A percentile compares a stretch with the other conserved stretches of the same genome.
These are phyloP conservation scores for Bipolaris zeicola DNA, from an alignment of 2,329 filamentous ascomycete genomes.

Conservation along the genomic window DNA sequence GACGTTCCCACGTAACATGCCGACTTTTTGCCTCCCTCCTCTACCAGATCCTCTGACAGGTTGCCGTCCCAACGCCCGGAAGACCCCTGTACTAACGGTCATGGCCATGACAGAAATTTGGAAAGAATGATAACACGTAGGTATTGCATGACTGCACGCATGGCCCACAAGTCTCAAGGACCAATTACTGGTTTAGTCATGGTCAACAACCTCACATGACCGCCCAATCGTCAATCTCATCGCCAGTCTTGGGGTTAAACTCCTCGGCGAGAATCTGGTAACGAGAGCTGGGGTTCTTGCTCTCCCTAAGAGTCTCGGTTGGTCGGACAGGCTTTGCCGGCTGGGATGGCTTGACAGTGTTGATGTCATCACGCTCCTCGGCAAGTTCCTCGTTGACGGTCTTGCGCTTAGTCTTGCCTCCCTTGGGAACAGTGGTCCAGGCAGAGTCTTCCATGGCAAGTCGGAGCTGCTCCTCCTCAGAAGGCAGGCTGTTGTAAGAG, in stretches of 20 bases:
- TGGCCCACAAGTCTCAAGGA: neutral
- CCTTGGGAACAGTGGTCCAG: conserved; percentile 65
- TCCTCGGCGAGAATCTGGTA: conserved; percentile 39
- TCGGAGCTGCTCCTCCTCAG: conserved; percentile 66
- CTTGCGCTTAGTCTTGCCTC: conserved; percentile 61
- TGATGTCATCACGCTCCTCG: conserved; percentile 48
- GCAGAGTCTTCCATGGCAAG: conserved; percentile 56
- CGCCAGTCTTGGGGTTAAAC: conserved; percentile 35
- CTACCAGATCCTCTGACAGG: conserved; percentile 1
- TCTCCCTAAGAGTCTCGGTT: conserved; percentile 34
- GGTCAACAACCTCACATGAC: conserved; percentile 36
- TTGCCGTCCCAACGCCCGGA: conserved; percentile 3
- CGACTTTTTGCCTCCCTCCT: neutral
- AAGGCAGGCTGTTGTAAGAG: conserved; percentile 57
- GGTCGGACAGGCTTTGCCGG: conserved; percentile 33
- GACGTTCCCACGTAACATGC: conserved; percentile 7
- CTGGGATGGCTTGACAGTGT: conserved; percentile 20
- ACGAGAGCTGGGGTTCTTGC: conserved; percentile 35
- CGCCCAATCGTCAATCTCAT: conserved; percentile 51
- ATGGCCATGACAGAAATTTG: conserved; percentile 1
- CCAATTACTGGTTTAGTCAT: conserved; percentile 1
- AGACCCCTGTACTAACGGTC: conserved; percentile 4
- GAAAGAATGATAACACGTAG: conserved; percentile 2
- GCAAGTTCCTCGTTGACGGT: conserved; percentile 50
- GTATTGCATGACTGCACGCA: neutral